These are phyloP conservation scores for Panicum virgatum DNA, from an alignment of 202 grass and related monocot genomes.

Conservation along the genomic window DNA sequence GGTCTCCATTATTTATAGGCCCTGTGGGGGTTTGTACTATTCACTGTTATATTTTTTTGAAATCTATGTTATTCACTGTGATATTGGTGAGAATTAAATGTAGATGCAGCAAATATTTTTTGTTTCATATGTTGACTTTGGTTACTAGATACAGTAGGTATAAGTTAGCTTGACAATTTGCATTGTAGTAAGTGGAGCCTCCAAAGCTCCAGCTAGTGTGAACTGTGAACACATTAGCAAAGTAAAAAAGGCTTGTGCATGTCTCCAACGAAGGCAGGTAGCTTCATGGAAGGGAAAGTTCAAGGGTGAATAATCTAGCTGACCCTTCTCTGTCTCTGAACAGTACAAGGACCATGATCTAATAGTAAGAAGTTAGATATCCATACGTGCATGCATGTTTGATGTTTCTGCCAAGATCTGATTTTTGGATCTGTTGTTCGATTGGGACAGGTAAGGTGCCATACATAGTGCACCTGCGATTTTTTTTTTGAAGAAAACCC, in stretches of 20 bases:
- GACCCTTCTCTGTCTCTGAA: neutral
- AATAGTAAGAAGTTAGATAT: neutral
- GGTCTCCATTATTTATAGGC: slow-evolving; percentile 42
- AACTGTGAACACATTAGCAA: neutral
- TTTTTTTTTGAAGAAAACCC: too few species aligned
- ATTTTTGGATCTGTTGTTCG: neutral
- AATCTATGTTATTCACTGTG: too few species aligned
- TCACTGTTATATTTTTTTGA: too few species aligned
- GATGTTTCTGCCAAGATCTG: neutral
- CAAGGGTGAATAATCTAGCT: neutral
- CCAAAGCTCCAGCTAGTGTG: neutral
- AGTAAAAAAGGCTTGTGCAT: neutral
- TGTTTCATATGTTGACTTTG: neutral
- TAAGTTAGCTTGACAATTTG: neutral
- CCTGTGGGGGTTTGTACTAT: neutral
- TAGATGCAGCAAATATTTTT: neutral
- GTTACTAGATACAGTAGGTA: neutral
- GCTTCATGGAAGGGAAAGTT: neutral
- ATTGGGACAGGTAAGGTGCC: neutral
- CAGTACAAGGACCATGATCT: neutral
- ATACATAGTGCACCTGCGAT: neutral
- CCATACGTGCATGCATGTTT: neutral
- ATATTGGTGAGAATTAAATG: neutral
- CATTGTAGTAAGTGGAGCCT: neutral
- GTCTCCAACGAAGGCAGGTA: neutral